Evolutionary conservation across 768 basidiomycete genomes (phyloP), one percentile per base, ranked within the genome.

Genomic region (Mycena kentingensis): DNA sequence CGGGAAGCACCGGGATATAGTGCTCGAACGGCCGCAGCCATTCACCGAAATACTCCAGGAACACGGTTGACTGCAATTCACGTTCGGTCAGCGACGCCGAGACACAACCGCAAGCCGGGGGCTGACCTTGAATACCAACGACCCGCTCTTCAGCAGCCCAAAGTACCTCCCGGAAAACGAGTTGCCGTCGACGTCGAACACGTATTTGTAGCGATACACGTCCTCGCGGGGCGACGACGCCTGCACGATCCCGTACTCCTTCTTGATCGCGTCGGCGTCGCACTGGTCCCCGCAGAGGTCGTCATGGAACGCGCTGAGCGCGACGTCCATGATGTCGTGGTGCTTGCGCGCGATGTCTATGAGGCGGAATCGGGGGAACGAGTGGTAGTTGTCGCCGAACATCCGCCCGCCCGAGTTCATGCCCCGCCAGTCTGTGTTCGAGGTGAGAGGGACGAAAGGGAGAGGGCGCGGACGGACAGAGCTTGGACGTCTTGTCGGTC

Each of bases 121-220:
- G n/a, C n/a, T n/a, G 5, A 52, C 51, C 35, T 52, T 52, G 51
- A 52, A 52, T 16, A 52, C 51, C 51, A 52, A 52, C 24, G 51
- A 34, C n/a, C 51, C 51, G 18, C 41, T 44, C 28, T 25, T 19
- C 21, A 52, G 22, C 26, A 52, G 31, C 2, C 43, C 51, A 2
- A 46, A 19, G 19, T 52, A 52, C 12, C 51, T 27, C 25, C 51
- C 51, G 16, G 43, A 46, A 44, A 52, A 52, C 16, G 43, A 46
- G 26, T 52, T 52, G n/a, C 51, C 51, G 29, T 52, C 51, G 3
- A 52, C 43, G 26, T 52, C 51, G 15, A 45, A 43, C 28, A 46
- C 28, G 34, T 52, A 52, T 28, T 52, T 52, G 51, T 52, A 52
- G 19, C 26, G 2, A 19, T 52, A 52, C 26, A 52, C 43, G 8